Conservation (phyloP, 129 eudicot genomes). For the Saussurea involucrata region DNA sequence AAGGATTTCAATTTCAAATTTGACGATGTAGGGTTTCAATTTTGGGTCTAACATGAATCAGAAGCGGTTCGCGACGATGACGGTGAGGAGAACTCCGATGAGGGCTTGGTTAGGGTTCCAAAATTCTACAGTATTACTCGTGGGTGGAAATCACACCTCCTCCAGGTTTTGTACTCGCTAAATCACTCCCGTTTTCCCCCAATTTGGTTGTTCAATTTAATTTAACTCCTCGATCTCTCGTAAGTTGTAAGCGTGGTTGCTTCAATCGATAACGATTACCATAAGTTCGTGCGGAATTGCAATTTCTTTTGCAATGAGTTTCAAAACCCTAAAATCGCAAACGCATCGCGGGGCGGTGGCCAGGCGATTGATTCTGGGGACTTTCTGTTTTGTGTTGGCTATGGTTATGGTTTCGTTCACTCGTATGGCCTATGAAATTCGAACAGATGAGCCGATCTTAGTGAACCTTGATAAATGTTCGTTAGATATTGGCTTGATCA, state of each 20-base stretch:
- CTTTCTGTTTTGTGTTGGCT: slow-evolving; percentile 44
- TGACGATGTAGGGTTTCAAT: slow-evolving; percentile 17
- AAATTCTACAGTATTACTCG: slow-evolving; percentile 65
- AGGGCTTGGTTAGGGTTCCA: slow-evolving; percentile 72
- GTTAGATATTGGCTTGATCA: slow-evolving; percentile 21
- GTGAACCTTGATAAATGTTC: slow-evolving; percentile 41
- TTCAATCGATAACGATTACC: neutral
- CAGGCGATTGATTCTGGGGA: slow-evolving; percentile 46
- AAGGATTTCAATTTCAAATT: neutral
- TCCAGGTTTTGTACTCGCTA: slow-evolving; percentile 92
- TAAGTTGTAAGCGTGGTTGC: neutral
- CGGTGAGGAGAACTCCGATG: slow-evolving; percentile 47
- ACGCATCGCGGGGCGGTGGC: slow-evolving; percentile 50
- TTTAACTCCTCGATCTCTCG: neutral
- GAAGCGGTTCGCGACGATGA: slow-evolving; percentile 29
- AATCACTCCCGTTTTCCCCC: neutral
- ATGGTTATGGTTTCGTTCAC: slow-evolving; percentile 38
- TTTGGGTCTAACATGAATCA: slow-evolving; percentile 12
- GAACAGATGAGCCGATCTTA: slow-evolving; percentile 33
- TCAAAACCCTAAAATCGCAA: slow-evolving; percentile 56
- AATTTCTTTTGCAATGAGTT: slow-evolving; percentile 22
- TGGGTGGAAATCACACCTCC: slow-evolving; percentile 97
- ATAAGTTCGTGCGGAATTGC: neutral
- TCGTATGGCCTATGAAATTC: slow-evolving; percentile 41
- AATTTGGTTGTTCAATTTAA: slow-evolving; percentile 21